Conservation (phyloP, 306 rosid species). For the Astragalus glycyphyllos region DNA sequence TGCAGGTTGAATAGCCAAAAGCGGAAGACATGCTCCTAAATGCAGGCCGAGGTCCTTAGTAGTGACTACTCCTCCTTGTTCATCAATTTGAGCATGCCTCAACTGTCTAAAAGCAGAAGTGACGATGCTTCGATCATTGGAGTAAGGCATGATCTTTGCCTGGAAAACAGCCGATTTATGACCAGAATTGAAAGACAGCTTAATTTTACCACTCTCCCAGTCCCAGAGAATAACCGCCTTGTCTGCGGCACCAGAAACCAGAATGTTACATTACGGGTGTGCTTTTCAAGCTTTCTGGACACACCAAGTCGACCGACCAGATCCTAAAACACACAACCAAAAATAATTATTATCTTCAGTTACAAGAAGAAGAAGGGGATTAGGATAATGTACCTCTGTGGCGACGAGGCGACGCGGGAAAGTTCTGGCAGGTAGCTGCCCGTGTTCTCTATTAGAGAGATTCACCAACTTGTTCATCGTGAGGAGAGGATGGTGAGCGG, state of each 20-base stretch:
- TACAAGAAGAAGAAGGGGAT: background rate
- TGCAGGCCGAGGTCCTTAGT: slow-evolving; percentile 64
- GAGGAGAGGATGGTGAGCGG: background rate
- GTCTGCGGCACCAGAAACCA: slow-evolving; percentile 90
- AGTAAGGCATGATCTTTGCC: slow-evolving; percentile 79
- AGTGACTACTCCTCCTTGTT: slow-evolving; percentile 64
- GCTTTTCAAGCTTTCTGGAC: slow-evolving; percentile 64
- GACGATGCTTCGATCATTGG: slow-evolving; percentile 72
- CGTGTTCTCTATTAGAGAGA: slow-evolving; percentile 79
- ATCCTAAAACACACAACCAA: slow-evolving; percentile 56
- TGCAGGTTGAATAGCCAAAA: slow-evolving; percentile 92
- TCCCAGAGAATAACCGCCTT: slow-evolving; percentile 79
- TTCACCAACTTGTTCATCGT: slow-evolving; percentile 71
- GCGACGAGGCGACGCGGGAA: slow-evolving; percentile 82
- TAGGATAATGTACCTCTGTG: too few relatives aligned
- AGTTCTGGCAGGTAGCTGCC: slow-evolving; percentile 63
- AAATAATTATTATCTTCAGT: background rate
- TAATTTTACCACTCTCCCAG: slow-evolving; percentile 67
- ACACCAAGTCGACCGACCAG: slow-evolving; percentile 78
- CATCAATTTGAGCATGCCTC: slow-evolving; percentile 74
- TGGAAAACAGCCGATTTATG: slow-evolving; percentile 75
- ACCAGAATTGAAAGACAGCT: slow-evolving; percentile 70
- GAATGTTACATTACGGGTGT: slow-evolving; percentile 76
- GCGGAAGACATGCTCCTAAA: slow-evolving; percentile 78
- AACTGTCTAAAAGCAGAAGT: slow-evolving; percentile 96